These are phyloP conservation scores for Ormosia semicastrata DNA, from an alignment of 306 rosid species.

Conservation along the genomic window DNA sequence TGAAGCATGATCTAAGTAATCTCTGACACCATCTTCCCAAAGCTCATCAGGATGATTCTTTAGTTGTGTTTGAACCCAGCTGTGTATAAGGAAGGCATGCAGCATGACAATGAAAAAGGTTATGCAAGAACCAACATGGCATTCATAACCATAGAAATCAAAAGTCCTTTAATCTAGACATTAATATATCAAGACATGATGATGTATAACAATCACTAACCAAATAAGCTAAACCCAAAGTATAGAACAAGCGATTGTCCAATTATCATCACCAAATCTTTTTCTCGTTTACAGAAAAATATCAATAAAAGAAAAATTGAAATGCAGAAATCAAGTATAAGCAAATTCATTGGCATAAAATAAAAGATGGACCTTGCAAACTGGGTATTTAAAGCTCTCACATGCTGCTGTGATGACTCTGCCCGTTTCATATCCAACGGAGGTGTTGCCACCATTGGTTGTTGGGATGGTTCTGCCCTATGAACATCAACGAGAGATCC, in stretches of 20 bases:
- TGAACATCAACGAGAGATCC: conserved; percentile 69
- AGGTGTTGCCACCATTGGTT: conserved; percentile 37
- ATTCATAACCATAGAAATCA: background rate
- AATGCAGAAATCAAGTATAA: conserved; percentile 15
- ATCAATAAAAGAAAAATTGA: background rate
- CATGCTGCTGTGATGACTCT: conserved; percentile 88
- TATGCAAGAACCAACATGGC: background rate
- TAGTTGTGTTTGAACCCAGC: conserved; percentile 93
- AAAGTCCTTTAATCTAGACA: conserved; percentile 13
- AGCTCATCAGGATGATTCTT: conserved; percentile 94
- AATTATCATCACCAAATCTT: background rate
- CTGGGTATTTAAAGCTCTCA: conserved; percentile 97
- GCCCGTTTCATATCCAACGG: conserved; percentile 69
- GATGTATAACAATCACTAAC: background rate
- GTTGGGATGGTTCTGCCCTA: conserved; percentile 80
- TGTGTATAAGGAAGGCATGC: conserved; percentile 42
- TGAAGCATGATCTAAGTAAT: conserved; percentile 85
- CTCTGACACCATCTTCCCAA: conserved; percentile 95
- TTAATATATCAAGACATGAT: conserved; percentile 5
- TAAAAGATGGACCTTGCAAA: conserved; percentile 80
- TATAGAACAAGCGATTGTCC: background rate
- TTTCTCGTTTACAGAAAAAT: background rate
- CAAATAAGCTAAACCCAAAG: background rate
- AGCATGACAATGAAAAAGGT: conserved; percentile 3
- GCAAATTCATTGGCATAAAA: background rate